Conservation (phyloP, 768 basidiomycete genomes). For the Kwoniella newhampshirensis region DNA sequence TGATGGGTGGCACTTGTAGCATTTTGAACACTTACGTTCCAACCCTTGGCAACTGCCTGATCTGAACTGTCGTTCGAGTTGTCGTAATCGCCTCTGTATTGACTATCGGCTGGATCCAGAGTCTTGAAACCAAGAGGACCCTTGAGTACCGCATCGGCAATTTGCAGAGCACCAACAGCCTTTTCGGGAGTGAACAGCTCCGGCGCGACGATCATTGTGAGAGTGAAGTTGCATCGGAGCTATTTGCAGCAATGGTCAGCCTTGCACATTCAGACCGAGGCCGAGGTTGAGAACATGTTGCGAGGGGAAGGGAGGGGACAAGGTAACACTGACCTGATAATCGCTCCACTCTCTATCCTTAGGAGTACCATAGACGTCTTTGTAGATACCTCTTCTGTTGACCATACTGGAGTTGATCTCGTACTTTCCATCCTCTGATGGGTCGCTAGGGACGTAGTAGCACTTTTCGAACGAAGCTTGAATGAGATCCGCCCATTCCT, state of each 20-base stretch:
- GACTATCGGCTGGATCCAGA: conserved; percentile 77
- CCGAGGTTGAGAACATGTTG: not conserved
- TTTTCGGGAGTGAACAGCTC: conserved; percentile 82
- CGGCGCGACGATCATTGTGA: conserved; percentile 95
- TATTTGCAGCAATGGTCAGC: conserved; percentile 18
- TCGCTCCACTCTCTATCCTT: conserved; percentile 89
- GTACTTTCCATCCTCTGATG: conserved; percentile 69
- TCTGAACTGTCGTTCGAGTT: conserved; percentile 91
- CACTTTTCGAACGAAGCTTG: conserved; percentile 82
- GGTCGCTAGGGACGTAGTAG: conserved; percentile 87
- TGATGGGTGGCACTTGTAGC: too few relatives aligned
- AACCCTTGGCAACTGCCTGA: conserved; percentile 78
- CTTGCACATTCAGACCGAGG: not conserved
- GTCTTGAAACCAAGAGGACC: conserved; percentile 96
- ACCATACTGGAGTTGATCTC: conserved; percentile 68
- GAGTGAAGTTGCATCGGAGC: conserved; percentile 85
- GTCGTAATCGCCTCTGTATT: conserved; percentile 89
- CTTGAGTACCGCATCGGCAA: conserved; percentile 79
- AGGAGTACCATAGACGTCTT: conserved; percentile 93
- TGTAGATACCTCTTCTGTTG: conserved; percentile 93
- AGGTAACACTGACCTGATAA: conserved; percentile 71
- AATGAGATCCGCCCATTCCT: conserved; percentile 83
- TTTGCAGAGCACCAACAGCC: conserved; percentile 72
- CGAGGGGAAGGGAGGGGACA: not conserved
- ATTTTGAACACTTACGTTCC: conserved; percentile 84